A percentile compares a stretch with the other conserved stretches of the same genome.
phyloP scores from a whole-genome alignment of 1,139 yeast genomes.

The Magnusiomyces fungicola region DNA sequence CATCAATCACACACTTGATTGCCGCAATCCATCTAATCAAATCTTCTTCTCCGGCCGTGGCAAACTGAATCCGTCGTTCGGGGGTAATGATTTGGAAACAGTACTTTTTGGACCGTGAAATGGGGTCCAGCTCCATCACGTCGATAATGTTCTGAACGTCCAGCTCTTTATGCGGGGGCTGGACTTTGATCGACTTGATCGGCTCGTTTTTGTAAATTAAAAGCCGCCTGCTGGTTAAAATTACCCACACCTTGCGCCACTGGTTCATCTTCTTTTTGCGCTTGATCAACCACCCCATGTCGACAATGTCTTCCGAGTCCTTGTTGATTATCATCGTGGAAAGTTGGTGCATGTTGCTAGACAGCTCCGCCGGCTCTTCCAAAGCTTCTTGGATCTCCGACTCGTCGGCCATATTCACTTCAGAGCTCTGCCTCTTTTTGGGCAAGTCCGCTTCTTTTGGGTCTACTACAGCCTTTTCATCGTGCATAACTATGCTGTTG shows the following conservation, averaged over 20 bases:
- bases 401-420: too few species aligned
- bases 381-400: too few species aligned
- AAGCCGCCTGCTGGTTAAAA: conserved; percentile 39
- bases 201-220: conserved; percentile 37
- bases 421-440: too few species aligned
- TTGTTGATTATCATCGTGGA: too few species aligned
- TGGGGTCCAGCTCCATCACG: conserved; percentile 47
- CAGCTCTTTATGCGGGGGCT: background rate
- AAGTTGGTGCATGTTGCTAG: too few species aligned
- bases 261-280: conserved; percentile 41
- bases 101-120: conserved; percentile 39
- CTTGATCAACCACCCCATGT: conserved; percentile 39
- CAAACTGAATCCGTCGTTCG: conserved; percentile 39
- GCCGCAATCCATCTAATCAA: conserved; percentile 47
- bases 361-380: too few species aligned
- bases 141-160: conserved; percentile 40
- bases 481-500: too few species aligned
- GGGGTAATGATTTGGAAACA: conserved; percentile 47
- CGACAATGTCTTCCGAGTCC: conserved; percentile 38
- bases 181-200: too few species aligned
- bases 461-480: too few species aligned
- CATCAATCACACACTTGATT: conserved; percentile 29
- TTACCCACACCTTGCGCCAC: conserved; percentile 42
- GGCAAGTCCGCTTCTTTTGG: too few species aligned
- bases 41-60: conserved; percentile 43